Evolutionary conservation across 1,284 basidiomycete genomes (phyloP).

Genomic region (Spongispora temasekensis): DNA sequence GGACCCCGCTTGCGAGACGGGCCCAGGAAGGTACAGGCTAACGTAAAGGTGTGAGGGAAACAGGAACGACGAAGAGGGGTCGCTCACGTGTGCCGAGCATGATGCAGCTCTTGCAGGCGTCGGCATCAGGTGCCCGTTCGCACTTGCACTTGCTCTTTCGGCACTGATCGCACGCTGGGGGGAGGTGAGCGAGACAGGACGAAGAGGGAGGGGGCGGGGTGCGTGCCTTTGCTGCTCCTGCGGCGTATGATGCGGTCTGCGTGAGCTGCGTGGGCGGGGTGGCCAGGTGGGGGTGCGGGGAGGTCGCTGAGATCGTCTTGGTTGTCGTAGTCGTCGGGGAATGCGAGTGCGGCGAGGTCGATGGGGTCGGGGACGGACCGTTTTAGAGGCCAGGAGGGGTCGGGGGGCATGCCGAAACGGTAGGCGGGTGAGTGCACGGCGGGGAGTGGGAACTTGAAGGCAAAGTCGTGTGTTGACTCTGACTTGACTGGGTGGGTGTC

Average conservation of each 20-base stretch:
- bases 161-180: conserved; percentile 66
- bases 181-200: background rate
- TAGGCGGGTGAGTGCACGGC: conserved; percentile 7
- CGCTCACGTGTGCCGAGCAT: conserved; percentile 66
- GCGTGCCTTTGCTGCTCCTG: conserved; percentile 67
- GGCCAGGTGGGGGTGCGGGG: conserved; percentile 20
- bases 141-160: conserved; percentile 47
- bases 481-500: conserved; percentile 31
- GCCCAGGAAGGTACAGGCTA: conserved; percentile 75
- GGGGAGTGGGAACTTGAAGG: conserved; percentile 21
- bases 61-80: conserved; percentile 1
- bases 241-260: conserved; percentile 58
- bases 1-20: conserved; percentile 82
- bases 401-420: conserved; percentile 32
- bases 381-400: conserved; percentile 28
- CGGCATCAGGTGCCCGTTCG: conserved; percentile 22
- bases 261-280: conserved; percentile 24
- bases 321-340: conserved; percentile 55
- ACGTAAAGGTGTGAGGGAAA: conserved; percentile 1
- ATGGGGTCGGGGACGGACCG: conserved; percentile 14
- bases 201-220: background rate
- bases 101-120: conserved; percentile 63
- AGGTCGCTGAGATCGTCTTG: conserved; percentile 46
- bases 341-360: conserved; percentile 40
- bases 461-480: conserved; percentile 26